Evolutionary conservation across 257 asterid species (phyloP).

Genomic region (Salvia rosmarinus): DNA sequence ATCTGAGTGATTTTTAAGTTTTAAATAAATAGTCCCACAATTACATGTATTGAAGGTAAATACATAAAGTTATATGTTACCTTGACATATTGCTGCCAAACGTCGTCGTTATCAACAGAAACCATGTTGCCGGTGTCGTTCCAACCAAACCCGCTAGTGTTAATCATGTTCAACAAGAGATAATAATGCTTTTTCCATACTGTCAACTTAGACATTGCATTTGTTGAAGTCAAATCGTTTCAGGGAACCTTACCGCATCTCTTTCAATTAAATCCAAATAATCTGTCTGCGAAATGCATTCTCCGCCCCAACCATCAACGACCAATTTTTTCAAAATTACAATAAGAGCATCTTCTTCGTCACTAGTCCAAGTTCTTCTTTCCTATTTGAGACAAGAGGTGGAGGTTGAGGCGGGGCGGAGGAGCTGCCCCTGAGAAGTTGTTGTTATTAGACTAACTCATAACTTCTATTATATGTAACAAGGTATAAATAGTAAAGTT

Average conservation of each 20-base stretch:
- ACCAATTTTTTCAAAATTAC: not conserved
- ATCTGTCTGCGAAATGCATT: not conserved
- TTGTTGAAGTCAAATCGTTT: not conserved
- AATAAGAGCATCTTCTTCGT: not conserved
- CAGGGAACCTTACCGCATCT: not conserved
- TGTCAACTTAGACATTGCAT: not conserved
- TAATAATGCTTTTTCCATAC: not conserved
- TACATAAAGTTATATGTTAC: not conserved
- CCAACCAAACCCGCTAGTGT: conserved; percentile 10
- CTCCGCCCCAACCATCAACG: not conserved
- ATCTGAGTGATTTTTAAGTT: too few species aligned
- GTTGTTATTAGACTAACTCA: too few species aligned
- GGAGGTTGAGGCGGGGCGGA: not conserved
- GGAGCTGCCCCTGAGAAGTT: not conserved
- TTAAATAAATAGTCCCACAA: too few species aligned
- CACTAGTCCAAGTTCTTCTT: not conserved
- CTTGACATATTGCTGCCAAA: not conserved
- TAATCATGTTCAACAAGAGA: not conserved
- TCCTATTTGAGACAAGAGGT: not conserved
- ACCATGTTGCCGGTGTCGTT: not conserved
- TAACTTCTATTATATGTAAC: too few species aligned
- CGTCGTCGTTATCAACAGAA: not conserved
- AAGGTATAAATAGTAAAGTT: too few species aligned
- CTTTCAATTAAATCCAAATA: not conserved
- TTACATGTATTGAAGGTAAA: too few species aligned